Percentiles rank a stretch among this genome's conserved stretches.
phyloP scores from a whole-genome alignment of 371 early-diverging fungal species.

The Thermomucor indicae-seudaticae region DNA sequence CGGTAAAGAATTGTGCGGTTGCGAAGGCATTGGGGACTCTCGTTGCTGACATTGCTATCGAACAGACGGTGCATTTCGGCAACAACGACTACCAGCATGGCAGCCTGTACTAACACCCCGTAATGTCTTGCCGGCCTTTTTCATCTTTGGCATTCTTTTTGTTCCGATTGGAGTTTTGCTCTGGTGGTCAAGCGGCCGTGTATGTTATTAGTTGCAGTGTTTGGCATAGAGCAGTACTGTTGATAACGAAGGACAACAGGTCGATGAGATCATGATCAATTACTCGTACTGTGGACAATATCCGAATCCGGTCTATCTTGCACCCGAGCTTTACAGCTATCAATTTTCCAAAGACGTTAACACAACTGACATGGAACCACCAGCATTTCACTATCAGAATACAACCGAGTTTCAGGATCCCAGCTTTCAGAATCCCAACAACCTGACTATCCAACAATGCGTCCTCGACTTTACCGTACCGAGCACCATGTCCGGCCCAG shows the following conservation, averaged over 20 bases:
- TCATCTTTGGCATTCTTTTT: conserved; percentile 87
- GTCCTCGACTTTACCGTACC: conserved; percentile 74
- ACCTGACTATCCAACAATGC: conserved; percentile 54
- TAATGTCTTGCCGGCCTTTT: conserved; percentile 88
- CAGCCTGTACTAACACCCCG: conserved; percentile 96
- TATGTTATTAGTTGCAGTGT: background rate
- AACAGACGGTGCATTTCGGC: conserved; percentile 92
- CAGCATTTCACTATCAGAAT: conserved; percentile 31
- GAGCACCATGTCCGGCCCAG: conserved; percentile 63
- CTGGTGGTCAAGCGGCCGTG: conserved; percentile 47
- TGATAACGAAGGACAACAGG: conserved; percentile 21
- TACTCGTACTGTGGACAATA: conserved; percentile 78
- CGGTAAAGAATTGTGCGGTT: too few relatives aligned
- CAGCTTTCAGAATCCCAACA: conserved; percentile 37
- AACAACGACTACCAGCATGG: conserved; percentile 96
- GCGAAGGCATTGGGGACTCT: too few relatives aligned
- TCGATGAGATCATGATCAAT: conserved; percentile 81
- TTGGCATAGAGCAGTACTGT: background rate
- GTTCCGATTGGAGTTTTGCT: conserved; percentile 87
- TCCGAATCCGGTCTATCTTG: conserved; percentile 25
- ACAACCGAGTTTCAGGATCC: conserved; percentile 23
- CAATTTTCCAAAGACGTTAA: conserved; percentile 12
- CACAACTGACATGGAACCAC: conserved; percentile 14
- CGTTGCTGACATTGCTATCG: too few relatives aligned
- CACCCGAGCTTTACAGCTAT: conserved; percentile 14